phyloP scores from a whole-genome alignment of 2,329 filamentous ascomycete genomes.

The Mollisiaceae sp. region DNA sequence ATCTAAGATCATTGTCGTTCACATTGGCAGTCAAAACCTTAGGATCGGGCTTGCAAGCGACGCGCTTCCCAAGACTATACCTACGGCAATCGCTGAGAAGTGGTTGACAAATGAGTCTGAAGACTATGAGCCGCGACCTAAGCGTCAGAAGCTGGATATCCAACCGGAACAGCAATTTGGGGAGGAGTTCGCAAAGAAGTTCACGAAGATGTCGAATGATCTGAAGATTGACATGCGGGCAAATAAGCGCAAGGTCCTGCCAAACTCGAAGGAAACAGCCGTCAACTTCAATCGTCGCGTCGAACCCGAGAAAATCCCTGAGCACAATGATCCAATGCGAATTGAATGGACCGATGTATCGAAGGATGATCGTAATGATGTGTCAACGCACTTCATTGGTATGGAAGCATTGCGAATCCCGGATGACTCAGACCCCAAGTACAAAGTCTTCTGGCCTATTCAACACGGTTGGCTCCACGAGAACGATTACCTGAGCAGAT shows the following conservation, averaged over 20 bases:
- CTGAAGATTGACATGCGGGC: slow-evolving; percentile 88
- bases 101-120: slow-evolving; percentile 82
- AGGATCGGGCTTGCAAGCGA: slow-evolving; percentile 96
- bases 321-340: slow-evolving; percentile 92
- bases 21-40: slow-evolving; percentile 93
- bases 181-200: slow-evolving; percentile 77
- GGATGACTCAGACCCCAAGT: slow-evolving; percentile 85
- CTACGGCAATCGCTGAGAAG: slow-evolving; percentile 87
- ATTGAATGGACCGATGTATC: slow-evolving; percentile 94
- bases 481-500: slow-evolving; percentile 79
- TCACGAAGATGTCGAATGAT: slow-evolving; percentile 81
- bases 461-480: slow-evolving; percentile 89
- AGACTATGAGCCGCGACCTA: slow-evolving; percentile 78
- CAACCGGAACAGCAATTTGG: slow-evolving; percentile 82
- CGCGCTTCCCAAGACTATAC: slow-evolving; percentile 89
- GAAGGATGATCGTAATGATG: slow-evolving; percentile 64
- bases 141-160: slow-evolving; percentile 62
- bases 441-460: slow-evolving; percentile 92
- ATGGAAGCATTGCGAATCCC: slow-evolving; percentile 84
- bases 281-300: slow-evolving; percentile 91
- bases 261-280: slow-evolving; percentile 96
- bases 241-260: slow-evolving; percentile 92
- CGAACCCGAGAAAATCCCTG: slow-evolving; percentile 83
- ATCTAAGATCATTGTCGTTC: slow-evolving; percentile 92
- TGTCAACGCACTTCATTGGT: slow-evolving; percentile 74